Percentiles rank a stretch among this genome's conserved stretches.
Conservation (phyloP, 1,284 basidiomycete genomes). For the Coriolopsis trogii region DNA sequence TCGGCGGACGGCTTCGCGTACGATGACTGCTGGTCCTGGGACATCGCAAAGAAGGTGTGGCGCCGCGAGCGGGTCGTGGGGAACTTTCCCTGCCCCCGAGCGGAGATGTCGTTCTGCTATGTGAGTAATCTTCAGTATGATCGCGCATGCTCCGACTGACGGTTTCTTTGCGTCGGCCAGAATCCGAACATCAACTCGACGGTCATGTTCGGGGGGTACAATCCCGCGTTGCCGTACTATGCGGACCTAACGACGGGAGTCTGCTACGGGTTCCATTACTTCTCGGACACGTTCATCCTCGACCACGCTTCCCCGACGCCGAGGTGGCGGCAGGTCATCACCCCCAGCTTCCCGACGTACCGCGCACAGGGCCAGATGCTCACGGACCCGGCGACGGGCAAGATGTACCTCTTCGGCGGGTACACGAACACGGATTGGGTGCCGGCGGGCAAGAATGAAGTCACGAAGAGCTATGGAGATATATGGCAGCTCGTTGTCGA, state of each 20-base stretch:
- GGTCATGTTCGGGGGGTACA: conserved; percentile 45
- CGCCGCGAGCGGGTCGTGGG: conserved; percentile 39
- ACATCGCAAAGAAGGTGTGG: conserved; percentile 39
- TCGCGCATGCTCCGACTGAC: neutral
- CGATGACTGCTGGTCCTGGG: conserved; percentile 47
- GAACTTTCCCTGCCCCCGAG: conserved; percentile 41
- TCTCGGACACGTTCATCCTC: conserved; percentile 40
- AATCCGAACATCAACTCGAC: conserved; percentile 40
- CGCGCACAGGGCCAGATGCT: conserved; percentile 34
- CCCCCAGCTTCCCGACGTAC: conserved; percentile 38
- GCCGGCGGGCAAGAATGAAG: conserved; percentile 32
- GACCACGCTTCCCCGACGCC: conserved; percentile 24
- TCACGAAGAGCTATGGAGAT: conserved; percentile 39
- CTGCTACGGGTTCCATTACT: conserved; percentile 38
- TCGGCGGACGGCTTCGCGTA: conserved; percentile 31
- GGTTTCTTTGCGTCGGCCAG: conserved; percentile 21
- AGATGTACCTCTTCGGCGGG: conserved; percentile 42
- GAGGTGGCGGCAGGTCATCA: conserved; percentile 36
- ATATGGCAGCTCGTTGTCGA: conserved; percentile 44
- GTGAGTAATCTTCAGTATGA: conserved; percentile 27
- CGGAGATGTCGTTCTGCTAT: conserved; percentile 41
- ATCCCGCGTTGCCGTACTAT: conserved; percentile 34
- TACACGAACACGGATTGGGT: conserved; percentile 42
- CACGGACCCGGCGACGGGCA: conserved; percentile 38
- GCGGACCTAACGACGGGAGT: conserved; percentile 14